Base-by-base conservation (phyloP, 768 basidiomycete species). In the Lactarius tabidus region DNA sequence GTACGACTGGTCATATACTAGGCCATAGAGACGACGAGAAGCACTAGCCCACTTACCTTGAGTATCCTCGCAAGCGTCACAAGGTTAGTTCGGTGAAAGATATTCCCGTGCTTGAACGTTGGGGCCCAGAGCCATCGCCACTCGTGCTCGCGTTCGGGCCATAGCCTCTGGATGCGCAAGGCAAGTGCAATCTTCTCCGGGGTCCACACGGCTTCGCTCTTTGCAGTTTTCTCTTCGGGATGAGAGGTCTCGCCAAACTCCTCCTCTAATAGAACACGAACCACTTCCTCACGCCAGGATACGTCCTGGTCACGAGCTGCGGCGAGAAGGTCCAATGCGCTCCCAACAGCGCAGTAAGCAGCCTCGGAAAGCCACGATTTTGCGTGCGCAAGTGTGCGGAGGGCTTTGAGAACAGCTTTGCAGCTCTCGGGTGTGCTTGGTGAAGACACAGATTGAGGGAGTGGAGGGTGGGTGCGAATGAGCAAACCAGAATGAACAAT, bases 331-430 rank as follows among this genome's bases (percentile, higher is more conserved):
- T 89, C 85, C 56, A 93, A 69, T 0, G 86, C 87, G 55, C 87
- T 77, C 28, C 81, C 76, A 57, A 95, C 77, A 26, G 85, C 81
- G 85, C 93, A 96, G 90, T 92, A 96, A 17, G 88, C 90, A 71
- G 90, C 90, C 75, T 98, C 96, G 43, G 88, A 81, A 57, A 98
- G 76, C 94, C 95, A 98, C 0, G 88, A 87, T 75, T 95, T 97
- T 72, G 86, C 85, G 70, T 89, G 85, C 28, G 91, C 93, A 52
- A 97, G 77, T 10, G 77, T 79, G 43, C 91, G 68, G 23, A 97
- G 81, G 61, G 86, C 78, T 8, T 75, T 73, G 63, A 96, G 70
- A 12, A 87, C 80, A 33, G 84, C 79, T 31, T 78, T 76, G 75
- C 85, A 96, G 59, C 82, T 81, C 33, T 81, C 78, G 53, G 84